These are phyloP conservation scores for Aspergillus calidoustus DNA, from an alignment of 2,329 filamentous ascomycete genomes.

Conservation along the genomic window DNA sequence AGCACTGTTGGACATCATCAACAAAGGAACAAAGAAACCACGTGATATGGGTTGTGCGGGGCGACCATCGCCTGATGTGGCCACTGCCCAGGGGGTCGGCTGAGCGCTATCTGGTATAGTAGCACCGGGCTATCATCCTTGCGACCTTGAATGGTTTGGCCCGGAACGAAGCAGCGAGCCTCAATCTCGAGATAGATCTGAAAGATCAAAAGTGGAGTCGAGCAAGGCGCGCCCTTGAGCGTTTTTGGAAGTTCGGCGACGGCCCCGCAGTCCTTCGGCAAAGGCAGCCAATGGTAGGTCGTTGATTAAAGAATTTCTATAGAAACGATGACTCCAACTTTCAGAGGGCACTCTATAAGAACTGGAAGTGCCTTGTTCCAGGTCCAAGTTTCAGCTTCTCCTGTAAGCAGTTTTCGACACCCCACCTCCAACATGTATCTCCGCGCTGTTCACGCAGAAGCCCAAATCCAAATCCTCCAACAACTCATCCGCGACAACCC, in stretches of 20 bases:
- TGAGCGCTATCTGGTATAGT: background rate
- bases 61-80: background rate
- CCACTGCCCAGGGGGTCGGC: background rate
- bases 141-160: background rate
- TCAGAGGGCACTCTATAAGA: background rate
- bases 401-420: background rate
- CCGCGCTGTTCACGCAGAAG: conserved; percentile 57
- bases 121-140: background rate
- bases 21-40: conserved; percentile 1
- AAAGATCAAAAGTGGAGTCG: background rate
- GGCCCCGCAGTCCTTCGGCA: background rate
- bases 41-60: background rate
- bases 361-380: background rate
- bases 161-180: background rate
- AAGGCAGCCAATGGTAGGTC: background rate
- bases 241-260: background rate
- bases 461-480: conserved; percentile 51
- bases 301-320: background rate
- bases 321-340: background rate
- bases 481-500: conserved; percentile 64
- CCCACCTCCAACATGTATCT: conserved; percentile 59
- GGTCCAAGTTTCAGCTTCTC: background rate
- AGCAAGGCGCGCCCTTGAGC: background rate
- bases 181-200: background rate
- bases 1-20: background rate